Percentiles rank a stretch among this genome's conserved stretches.
Conservation (phyloP, 805 yeast genomes). For the Barnettozyma siamensis region DNA sequence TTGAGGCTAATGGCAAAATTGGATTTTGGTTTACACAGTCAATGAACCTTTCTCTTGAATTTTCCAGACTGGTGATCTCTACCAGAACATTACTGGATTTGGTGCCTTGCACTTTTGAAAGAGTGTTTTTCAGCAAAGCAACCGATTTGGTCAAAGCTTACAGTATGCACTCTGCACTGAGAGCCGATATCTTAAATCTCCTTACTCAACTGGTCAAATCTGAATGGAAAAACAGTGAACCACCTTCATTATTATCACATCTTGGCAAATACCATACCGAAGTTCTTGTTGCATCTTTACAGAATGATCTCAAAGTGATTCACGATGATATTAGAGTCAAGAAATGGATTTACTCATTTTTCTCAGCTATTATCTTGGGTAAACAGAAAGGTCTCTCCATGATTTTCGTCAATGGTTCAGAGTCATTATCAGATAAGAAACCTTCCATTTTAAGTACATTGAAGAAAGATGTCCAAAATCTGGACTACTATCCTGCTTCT, state of each 20-base stretch:
- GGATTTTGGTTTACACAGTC: constrained; percentile 46
- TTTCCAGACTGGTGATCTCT: constrained; percentile 50
- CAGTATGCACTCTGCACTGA: constrained; percentile 40
- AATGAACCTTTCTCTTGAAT: constrained; percentile 45
- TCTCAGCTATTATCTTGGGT: constrained; percentile 62
- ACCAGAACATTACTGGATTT: constrained; percentile 46
- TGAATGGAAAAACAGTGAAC: constrained; percentile 48
- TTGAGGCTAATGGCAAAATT: constrained; percentile 37
- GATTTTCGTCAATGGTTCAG: constrained; percentile 56
- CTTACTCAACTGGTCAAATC: constrained; percentile 53
- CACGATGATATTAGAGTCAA: constrained; percentile 49
- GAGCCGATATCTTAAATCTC: constrained; percentile 48
- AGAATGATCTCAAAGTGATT: constrained; percentile 52
- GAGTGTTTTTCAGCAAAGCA: constrained; percentile 46
- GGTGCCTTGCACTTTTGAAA: constrained; percentile 62
- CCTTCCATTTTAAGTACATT: constrained; percentile 48
- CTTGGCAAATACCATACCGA: constrained; percentile 62
- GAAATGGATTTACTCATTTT: constrained; percentile 53
- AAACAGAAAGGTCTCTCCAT: constrained; percentile 76
- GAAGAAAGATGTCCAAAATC: constrained; percentile 46
- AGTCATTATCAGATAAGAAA: constrained; percentile 15
- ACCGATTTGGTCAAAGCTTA: constrained; percentile 56
- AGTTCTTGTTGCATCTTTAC: constrained; percentile 52
- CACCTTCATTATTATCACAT: constrained; percentile 79
- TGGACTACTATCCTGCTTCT: constrained; percentile 51